phyloP scores from a whole-genome alignment of 768 basidiomycete species.

The Lentinus tigrinus region DNA sequence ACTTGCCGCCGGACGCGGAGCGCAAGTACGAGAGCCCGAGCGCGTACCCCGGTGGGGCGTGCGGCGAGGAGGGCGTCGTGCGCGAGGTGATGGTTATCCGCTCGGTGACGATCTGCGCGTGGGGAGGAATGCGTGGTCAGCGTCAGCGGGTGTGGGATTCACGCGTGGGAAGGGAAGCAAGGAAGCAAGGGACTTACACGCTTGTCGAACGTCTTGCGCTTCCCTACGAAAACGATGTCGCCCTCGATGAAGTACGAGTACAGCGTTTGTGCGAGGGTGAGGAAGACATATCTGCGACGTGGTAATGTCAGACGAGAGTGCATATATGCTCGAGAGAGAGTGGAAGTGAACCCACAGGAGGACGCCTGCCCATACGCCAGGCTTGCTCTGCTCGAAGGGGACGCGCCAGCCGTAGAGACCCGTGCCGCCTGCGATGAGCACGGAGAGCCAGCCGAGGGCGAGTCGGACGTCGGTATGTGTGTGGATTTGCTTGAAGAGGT shows the following conservation, averaged over 20 bases:
- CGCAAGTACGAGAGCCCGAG: constrained; percentile 71
- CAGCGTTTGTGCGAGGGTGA: constrained; percentile 70
- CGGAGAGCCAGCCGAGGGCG: constrained; percentile 81
- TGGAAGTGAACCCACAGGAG: constrained; percentile 51
- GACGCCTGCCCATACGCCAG: constrained; percentile 75
- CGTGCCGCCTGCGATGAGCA: constrained; percentile 78
- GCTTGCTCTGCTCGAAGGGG: constrained; percentile 89
- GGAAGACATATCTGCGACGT: constrained; percentile 67
- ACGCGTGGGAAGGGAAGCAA: background rate
- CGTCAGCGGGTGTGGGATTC: too few species aligned
- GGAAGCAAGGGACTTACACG: constrained; percentile 49
- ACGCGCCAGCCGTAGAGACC: constrained; percentile 83
- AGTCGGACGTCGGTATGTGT: constrained; percentile 88
- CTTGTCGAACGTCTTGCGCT: constrained; percentile 86
- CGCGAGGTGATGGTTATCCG: constrained; percentile 76
- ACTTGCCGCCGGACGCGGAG: constrained; percentile 84
- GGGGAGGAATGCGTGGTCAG: background rate
- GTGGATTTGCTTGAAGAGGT: constrained; percentile 83
- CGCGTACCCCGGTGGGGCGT: constrained; percentile 63
- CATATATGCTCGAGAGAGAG: background rate
- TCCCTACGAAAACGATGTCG: constrained; percentile 82
- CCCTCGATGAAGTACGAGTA: constrained; percentile 89
- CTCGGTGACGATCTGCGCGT: constrained; percentile 80
- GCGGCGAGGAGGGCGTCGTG: constrained; percentile 54
- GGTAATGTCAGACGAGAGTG: background rate